Base-by-base conservation (phyloP, 768 basidiomycete species). In the Crepidotus variabilis region DNA sequence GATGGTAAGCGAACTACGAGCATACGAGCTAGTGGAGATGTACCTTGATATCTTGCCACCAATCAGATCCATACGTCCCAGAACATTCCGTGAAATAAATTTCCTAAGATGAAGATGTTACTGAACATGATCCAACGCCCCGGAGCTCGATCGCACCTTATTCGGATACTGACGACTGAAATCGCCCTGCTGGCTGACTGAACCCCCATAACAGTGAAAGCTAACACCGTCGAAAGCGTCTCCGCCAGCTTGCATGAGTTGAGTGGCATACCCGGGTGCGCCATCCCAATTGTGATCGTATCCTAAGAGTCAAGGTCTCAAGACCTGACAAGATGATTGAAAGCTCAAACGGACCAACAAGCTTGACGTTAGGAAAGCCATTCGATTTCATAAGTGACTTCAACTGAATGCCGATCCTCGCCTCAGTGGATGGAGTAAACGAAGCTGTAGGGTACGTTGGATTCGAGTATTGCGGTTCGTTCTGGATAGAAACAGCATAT, bases 41-140 rank as follows among this genome's bases (percentile, higher is more conserved):
- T 71, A 83, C 86, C 78, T 89, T 89, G 70, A 89, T 82, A 60
- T 90, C 86, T 53, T 71, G 73, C 87, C 88, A 90, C 87, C 86
- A 89, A 65, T 89, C 84, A 14, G 77, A 76, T 23, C 85, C 83
- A 59, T 78, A 67, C 0, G 74, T 76, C 6, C 88, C 86, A 2
- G 81, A 69, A 63, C 88, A 89, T 67, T 90, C 87, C 62, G 78
- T 77, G 57, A 78, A 73, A 54, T 76, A 78, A 34, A 78, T 72
- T 69, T 76, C 80, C 72, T 74, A 52, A 14, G 53, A 49, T 43
- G 39, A 60, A 20, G 54, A 24, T 10, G 22, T 20, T 50, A 8
- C 1, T 14, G 3, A 43, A 16, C 35, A 43, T 2, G 49, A 52
- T 21, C 2, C 50, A 33, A 54, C 22, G 33, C 54, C 21, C 34